These are phyloP conservation scores for Leptographium radiaticola DNA, from an alignment of 2,329 filamentous ascomycete genomes.

Conservation along the genomic window DNA sequence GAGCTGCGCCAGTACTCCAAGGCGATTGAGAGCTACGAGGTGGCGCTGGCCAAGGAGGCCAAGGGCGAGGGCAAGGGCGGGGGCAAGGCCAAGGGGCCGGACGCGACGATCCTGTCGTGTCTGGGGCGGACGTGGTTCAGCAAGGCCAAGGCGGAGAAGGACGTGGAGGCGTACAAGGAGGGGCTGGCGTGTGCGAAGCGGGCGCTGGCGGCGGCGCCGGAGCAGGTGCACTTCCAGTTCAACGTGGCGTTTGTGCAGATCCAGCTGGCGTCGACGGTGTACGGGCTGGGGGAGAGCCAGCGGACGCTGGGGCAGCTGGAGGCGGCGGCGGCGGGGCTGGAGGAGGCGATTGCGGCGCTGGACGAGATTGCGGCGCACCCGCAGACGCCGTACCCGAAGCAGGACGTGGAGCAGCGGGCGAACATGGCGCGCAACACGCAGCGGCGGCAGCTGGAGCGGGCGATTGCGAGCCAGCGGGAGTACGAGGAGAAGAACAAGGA, in stretches of 20 bases:
- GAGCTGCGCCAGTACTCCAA: slow-evolving; percentile 84
- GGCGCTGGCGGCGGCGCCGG: slow-evolving; percentile 65
- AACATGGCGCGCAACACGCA: slow-evolving; percentile 97
- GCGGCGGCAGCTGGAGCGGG: slow-evolving; percentile 78
- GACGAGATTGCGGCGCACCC: slow-evolving; percentile 50
- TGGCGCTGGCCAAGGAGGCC: slow-evolving; percentile 65
- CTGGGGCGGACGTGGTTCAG: slow-evolving; percentile 80
- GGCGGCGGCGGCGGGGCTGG: slow-evolving; percentile 61
- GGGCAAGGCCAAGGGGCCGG: slow-evolving; percentile 29
- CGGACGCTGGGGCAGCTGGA: slow-evolving; percentile 71
- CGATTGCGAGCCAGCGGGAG: slow-evolving; percentile 70
- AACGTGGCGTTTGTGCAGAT: slow-evolving; percentile 97
- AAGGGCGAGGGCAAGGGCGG: slow-evolving; percentile 58
- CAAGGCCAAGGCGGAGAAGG: slow-evolving; percentile 53
- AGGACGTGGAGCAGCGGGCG: slow-evolving; percentile 85
- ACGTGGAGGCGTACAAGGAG: slow-evolving; percentile 42
- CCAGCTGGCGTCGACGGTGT: slow-evolving; percentile 73
- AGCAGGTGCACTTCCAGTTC: slow-evolving; percentile 87
- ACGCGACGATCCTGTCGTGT: slow-evolving; percentile 70
- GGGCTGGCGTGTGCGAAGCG: slow-evolving; percentile 49
- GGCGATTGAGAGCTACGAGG: slow-evolving; percentile 90
- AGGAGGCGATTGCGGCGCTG: slow-evolving; percentile 66
- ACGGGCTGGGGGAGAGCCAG: slow-evolving; percentile 60
- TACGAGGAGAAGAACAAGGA: slow-evolving; percentile 90
- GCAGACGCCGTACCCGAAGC: slow-evolving; percentile 73